Base-by-base conservation (phyloP, 1,139 yeast genomes). In the Wickerhamomyces sp. region DNA sequence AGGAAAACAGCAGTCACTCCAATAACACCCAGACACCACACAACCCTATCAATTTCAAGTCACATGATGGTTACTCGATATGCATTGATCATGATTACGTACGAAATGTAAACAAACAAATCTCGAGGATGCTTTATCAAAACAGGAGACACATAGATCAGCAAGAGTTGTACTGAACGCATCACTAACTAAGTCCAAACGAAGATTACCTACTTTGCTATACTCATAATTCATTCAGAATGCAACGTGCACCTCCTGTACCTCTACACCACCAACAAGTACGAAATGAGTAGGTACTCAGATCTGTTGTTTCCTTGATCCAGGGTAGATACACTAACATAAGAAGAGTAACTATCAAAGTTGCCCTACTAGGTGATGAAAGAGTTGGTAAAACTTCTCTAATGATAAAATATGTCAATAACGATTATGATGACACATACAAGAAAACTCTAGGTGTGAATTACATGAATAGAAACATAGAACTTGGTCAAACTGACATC, bases 351-450 rank as follows among this genome's bases (percentile, higher is more conserved):
- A 44, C 59, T 6, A 65, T 93, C 42, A 94, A 93, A 61, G 90
- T 93, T 26, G 99, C 98, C 9, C 78, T 93, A 45, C 83, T 93
- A 45, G 99, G 99, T 10, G 99, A 94, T 64, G 95, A 97, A 2
- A 96, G 90, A 59, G 93, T 93, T n/a, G 99, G 99, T 7, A 93
- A 93, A 61, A 93, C 99, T 0, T 89, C 98, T 10, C 68, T 93
- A 47, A 93, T 93, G 99, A 96, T 91, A 32, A 91, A 93, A 61
- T 93, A 93, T 61, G 98, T 93, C 23, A 97, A 93, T 61, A 95
- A 95, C 43, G 80, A 89, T 38, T 93, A 87, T 62, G 96, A 90
- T 61, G 95, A 90, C 59, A 93, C 83, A 55, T 93, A 93, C 59
- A 89, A 91, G 45, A 97, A 90, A 66, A 93, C 98, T 0, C 64